Base-by-base conservation (phyloP, 805 yeast genomes). In the Candida anglica region DNA sequence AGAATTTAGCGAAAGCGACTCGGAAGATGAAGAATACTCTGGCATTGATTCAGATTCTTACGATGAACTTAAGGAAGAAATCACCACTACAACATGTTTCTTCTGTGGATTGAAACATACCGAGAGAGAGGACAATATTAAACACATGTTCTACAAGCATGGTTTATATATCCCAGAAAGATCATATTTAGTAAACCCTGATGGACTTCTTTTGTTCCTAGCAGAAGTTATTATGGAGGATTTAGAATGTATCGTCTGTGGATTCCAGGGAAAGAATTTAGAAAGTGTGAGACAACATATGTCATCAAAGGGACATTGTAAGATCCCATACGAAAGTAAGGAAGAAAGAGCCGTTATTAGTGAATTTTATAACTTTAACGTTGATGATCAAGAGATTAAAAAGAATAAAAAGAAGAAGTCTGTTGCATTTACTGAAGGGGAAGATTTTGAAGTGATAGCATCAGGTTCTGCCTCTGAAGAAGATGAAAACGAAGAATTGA, bases 51-150 rank as follows among this genome's bases (percentile, higher is more conserved):
- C 43, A 15, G 63, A 45, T 20, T 41, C 40, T 3, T 46, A 45
- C 17, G 57, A 48, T 5, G 57, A 54, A 8, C 43, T 46, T 3
- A 52, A 50, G 11, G 34, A 42, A 4, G 42, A 42, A 11, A 71
- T 71, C 9, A 66, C 75, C 14, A 75, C 81, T 11, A 50, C 63
- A 24, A 66, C 73, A 27, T 79, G 86, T 46, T 68, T 78, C 28
- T 79, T 64, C 44, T 79, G 86, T 58, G 81, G 79, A 19, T 47
- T 60, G 19, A 65, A 73, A 33, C 72, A 76, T 40, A 60, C 52
- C 10, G 77, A 74, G 19, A 51, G 78, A 13, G 85, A 79, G 45
- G 69, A 63, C 22, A 81, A 81, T 39, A 43, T 66, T 21, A 58
- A 48, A 31, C 75, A 69, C 43, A 69, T 69, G 75, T 63, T 52